Base-by-base conservation (phyloP, 2,329 filamentous ascomycete species). In the Colletotrichum navitas region DNA sequence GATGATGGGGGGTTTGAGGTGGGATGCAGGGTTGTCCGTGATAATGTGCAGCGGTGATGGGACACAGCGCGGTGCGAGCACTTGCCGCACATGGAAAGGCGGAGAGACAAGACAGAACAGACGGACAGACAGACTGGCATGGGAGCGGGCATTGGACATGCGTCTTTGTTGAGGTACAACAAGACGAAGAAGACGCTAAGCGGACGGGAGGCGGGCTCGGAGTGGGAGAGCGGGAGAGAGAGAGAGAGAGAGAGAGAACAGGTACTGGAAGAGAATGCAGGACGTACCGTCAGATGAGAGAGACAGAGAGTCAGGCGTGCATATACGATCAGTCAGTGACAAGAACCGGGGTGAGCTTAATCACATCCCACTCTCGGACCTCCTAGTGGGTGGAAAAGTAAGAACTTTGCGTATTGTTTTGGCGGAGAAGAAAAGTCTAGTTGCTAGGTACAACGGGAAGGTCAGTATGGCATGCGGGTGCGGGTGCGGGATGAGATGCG, bases 331-430 rank as follows among this genome's bases (percentile, higher is more conserved):
- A 71, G 65, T 71, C 68, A 71, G 39, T 68, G 65, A 71, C 65
- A 52, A 63, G 47, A 68, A 63, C 68, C 52, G 62, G 54, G 63
- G 67, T 63, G 59, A 41, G 66, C 59, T 65, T 73, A 67, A 68
- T 67, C 63, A 66, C 59, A 64, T 73, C 66, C 71, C 68, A 71
- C 71, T 63, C 71, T 66, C 68, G 68, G 71, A 71, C 68, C 68
- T 64, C 52, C 34, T 67, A 12, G 64, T 49, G 63, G 67, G 59
- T 43, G 14, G 47, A 71, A 71, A 71, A 71, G 65, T 59, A 68
- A 71, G 55, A 60, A 68, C 58, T 67, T 61, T 68, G 68, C 47
- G 65, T 58, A 43, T 52, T 63, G 61, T 45, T 63, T 60, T 51
- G 68, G 65, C 54, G 68, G 65, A 71, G 65, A 68, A 63, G 68